A percentile compares a stretch with the other conserved stretches of the same genome.
Conservation (phyloP, 352 stramenopile genomes). For the Phytophthora foliorum region DNA sequence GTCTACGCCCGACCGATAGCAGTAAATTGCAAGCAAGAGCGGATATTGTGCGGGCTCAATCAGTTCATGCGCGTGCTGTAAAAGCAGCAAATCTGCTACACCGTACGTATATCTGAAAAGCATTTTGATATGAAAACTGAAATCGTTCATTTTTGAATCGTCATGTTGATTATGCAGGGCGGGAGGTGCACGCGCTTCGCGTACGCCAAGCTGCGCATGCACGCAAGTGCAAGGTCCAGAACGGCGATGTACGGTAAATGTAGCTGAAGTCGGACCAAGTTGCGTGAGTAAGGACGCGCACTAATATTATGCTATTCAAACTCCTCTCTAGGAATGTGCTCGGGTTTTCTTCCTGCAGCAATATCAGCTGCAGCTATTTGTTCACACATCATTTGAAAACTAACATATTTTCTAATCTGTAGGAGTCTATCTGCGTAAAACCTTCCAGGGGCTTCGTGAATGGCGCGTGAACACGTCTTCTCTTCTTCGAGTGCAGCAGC, state of each 20-base stretch:
- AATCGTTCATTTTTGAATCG: too few relatives aligned
- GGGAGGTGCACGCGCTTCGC: neutral
- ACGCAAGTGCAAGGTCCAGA: conserved; percentile 1
- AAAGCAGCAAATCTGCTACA: too few relatives aligned
- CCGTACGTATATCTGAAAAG: too few relatives aligned
- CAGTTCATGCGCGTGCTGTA: too few relatives aligned
- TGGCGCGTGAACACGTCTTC: too few relatives aligned
- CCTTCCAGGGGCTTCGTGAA: neutral
- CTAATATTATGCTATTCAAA: neutral
- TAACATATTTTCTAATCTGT: neutral
- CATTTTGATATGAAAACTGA: too few relatives aligned
- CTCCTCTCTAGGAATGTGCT: neutral
- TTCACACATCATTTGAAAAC: conserved; percentile 1
- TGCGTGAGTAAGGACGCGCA: neutral
- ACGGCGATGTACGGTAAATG: neutral
- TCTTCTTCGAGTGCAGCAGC: too few relatives aligned
- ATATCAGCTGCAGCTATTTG: neutral
- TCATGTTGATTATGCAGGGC: neutral
- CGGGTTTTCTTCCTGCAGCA: neutral
- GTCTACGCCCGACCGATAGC: too few relatives aligned
- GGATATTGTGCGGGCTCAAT: too few relatives aligned
- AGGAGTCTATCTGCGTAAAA: too few relatives aligned
- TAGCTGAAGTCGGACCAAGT: too few relatives aligned
- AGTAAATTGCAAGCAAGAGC: too few relatives aligned
- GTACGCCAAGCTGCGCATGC: neutral